Evolutionary conservation across 78 protist genomes (phyloP).

Genomic region (Neovahlkampfia damariscottae): DNA sequence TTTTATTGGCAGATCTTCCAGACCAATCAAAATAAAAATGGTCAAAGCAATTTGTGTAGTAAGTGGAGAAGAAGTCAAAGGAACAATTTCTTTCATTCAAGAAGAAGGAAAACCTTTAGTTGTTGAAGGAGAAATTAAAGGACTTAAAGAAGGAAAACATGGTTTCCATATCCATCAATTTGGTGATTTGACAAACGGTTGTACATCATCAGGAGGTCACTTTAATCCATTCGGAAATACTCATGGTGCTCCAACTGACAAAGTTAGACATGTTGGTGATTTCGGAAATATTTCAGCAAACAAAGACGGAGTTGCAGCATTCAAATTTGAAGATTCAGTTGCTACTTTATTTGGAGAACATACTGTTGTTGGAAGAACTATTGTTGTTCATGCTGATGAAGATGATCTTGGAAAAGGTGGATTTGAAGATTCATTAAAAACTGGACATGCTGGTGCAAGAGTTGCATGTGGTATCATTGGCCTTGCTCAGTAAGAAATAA

Average conservation of each 20-base stretch:
- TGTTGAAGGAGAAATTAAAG: background rate
- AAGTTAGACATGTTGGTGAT: background rate
- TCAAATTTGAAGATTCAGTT: too few species aligned
- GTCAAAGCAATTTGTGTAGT: too few species aligned
- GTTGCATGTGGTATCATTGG: slow-evolving; percentile 67
- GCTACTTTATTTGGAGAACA: slow-evolving; percentile 43
- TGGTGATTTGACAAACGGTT: slow-evolving; percentile 7
- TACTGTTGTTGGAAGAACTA: slow-evolving; percentile 57
- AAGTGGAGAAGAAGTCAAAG: background rate
- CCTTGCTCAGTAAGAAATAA: slow-evolving; percentile 12
- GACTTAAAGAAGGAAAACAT: background rate
- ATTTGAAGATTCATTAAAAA: slow-evolving; percentile 42
- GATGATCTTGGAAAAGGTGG: slow-evolving; percentile 81
- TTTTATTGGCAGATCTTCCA: too few species aligned
- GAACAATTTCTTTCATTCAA: background rate
- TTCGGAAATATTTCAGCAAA: background rate
- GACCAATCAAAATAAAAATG: too few species aligned
- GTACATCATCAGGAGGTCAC: slow-evolving; percentile 11
- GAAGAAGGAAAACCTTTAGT: background rate
- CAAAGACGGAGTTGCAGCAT: background rate
- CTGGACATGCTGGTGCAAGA: slow-evolving; percentile 85
- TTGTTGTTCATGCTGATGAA: slow-evolving; percentile 51
- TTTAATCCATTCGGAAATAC: background rate
- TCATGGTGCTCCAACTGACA: slow-evolving; percentile 14
- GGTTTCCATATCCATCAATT: slow-evolving; percentile 9